These are phyloP conservation scores for Cyclotella baltica DNA, from an alignment of 108 stramenopile genomes.

Conservation along the genomic window DNA sequence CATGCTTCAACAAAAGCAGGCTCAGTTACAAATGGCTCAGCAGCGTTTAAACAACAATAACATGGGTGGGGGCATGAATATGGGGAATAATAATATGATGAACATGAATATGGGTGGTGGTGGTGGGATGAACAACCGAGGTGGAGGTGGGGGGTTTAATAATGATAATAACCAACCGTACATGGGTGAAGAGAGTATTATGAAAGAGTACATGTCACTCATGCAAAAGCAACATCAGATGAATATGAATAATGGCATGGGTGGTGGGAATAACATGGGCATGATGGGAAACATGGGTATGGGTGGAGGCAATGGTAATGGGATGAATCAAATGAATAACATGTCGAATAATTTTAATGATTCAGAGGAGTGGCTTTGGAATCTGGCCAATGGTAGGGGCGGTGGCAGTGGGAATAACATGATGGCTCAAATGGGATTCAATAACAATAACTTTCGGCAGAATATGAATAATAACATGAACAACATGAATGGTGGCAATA, in stretches of 20 bases:
- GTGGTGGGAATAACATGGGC: background rate
- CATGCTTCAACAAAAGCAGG: conserved; percentile 29
- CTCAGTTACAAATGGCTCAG: conserved; percentile 16
- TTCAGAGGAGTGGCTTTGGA: conserved; percentile 13
- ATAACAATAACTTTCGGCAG: background rate
- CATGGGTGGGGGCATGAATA: too few species aligned
- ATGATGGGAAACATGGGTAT: background rate
- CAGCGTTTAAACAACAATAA: background rate
- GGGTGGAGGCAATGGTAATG: background rate
- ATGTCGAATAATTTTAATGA: conserved; percentile 8
- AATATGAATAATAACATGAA: background rate
- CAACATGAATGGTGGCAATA: too few species aligned
- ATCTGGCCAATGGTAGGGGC: background rate
- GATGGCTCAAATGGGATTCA: background rate
- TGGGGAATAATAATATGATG: too few species aligned
- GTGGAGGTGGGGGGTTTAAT: too few species aligned
- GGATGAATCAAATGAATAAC: conserved; percentile 24
- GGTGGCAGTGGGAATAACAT: background rate
- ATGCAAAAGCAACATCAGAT: conserved; percentile 51
- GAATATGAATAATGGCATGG: conserved; percentile 7
- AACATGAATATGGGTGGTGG: background rate
- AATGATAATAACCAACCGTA: conserved; percentile 43
- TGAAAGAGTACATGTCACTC: conserved; percentile 48
- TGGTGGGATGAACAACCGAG: background rate
- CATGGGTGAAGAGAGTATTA: conserved; percentile 46